These are phyloP conservation scores for Luzula sylvatica DNA, from an alignment of 176 grass and related monocot genomes.

Conservation along the genomic window DNA sequence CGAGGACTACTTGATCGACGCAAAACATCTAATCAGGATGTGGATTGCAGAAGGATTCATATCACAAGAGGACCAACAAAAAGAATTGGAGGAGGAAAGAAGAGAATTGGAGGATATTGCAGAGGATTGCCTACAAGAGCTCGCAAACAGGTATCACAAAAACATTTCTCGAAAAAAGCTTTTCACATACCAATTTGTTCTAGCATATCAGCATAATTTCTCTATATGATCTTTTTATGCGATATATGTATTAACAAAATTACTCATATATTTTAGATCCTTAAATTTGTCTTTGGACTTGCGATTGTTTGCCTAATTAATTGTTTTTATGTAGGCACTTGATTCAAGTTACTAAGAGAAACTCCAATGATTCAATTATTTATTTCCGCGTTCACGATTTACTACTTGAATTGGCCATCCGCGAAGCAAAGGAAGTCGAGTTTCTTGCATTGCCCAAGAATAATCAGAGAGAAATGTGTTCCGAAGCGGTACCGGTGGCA, in stretches of 20 bases:
- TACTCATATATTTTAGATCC: background rate
- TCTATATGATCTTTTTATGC: background rate
- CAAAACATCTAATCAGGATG: background rate
- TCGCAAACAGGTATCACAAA: background rate
- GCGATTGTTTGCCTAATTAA: background rate
- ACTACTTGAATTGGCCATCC: background rate
- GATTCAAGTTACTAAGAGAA: constrained; percentile 13
- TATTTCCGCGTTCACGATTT: background rate
- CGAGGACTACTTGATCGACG: constrained; percentile 12
- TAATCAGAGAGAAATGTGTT: too few relatives aligned
- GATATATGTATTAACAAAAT: background rate
- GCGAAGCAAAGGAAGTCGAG: constrained; percentile 1
- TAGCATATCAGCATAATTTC: background rate
- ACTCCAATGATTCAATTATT: background rate
- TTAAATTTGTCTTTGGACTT: background rate
- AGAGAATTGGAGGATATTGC: background rate
- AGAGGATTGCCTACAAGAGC: background rate
- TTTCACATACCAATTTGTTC: too few relatives aligned
- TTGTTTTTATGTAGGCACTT: background rate
- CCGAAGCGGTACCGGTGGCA: too few relatives aligned
- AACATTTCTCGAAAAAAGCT: too few relatives aligned
- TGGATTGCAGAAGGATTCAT: constrained; percentile 17
- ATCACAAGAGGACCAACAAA: too few relatives aligned
- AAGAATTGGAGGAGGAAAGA: too few relatives aligned
- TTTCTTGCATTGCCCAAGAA: too few relatives aligned